A percentile compares a stretch with the other conserved stretches of the same genome.
phyloP scores from a whole-genome alignment of 2,329 filamentous ascomycete species.

The Penicillium sp. region DNA sequence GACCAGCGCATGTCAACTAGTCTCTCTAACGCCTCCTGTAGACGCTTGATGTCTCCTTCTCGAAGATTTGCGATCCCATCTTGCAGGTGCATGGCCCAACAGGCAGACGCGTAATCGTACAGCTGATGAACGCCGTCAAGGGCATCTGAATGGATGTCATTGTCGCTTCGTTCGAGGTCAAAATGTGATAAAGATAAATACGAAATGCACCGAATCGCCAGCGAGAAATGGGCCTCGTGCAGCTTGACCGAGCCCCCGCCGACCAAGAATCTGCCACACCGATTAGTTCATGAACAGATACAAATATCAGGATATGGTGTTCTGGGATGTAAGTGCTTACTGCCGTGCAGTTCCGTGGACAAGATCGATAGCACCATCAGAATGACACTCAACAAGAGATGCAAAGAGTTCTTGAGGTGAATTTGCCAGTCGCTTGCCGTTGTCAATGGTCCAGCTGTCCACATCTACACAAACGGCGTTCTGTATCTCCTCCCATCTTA shows the following conservation, averaged over 20 bases:
- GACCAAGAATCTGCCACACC: not conserved
- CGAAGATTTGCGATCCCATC: not conserved
- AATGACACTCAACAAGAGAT: not conserved
- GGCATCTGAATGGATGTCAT: not conserved
- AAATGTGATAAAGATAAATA: not conserved
- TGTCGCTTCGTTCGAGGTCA: not conserved
- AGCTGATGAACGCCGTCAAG: not conserved
- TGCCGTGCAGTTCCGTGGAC: not conserved
- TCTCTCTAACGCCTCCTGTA: not conserved
- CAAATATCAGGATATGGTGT: not conserved
- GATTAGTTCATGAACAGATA: not conserved
- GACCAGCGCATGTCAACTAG: not conserved
- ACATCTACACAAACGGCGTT: not conserved
- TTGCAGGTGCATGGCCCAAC: not conserved
- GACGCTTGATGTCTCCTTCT: not conserved
- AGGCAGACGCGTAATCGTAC: not conserved
- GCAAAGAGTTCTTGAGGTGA: not conserved
- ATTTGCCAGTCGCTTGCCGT: not conserved
- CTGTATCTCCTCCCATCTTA: not conserved
- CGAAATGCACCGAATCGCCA: not conserved
- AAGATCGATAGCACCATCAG: not conserved
- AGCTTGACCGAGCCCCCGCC: not conserved
- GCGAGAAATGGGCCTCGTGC: not conserved
- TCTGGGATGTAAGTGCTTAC: not conserved
- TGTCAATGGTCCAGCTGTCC: not conserved